Evolutionary conservation across 495 filamentous ascomycete species (phyloP), one percentile per base, ranked within the genome.

Genomic region (Neurospora sp.): DNA sequence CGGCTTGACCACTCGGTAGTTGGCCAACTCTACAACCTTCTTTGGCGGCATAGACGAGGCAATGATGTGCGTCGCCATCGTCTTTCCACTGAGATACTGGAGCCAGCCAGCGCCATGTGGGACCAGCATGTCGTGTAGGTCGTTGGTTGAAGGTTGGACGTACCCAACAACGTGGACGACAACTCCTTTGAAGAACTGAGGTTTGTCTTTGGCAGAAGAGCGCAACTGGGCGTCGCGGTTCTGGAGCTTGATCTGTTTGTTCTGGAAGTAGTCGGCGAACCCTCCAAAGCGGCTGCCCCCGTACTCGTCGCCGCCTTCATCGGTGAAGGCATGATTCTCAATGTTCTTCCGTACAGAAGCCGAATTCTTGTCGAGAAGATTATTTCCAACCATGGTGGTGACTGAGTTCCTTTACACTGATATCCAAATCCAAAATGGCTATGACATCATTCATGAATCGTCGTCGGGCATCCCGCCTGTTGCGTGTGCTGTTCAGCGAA

Each of bases 221-320:
- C 94, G 91, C 22, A 97, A 83, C 75, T 97, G 88, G 5, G 89
- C 89, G 80, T 98, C 94, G 69, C 94, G 88, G 75, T 98, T 98
- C 79, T 98, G 96, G 6, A 99, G 85, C 76, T 99, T 99, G 77
- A 94, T 88, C 81, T 97, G 97, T 82, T 99, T 99, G 70, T 93
- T 89, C 53, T 93, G 89, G 78, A 96, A 94, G 78, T 98, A 99
- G 74, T 97, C 94, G 20, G 86, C 82, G 77, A 97, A 93, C 4
- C 94, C 94, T 7, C 94, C 94, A 78, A 97, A 98, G 70, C 86
- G 88, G 44, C 94, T 97, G 1, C 85, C 88, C 72, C 90, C 91
- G 82, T 99, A 99, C 82, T 98, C 96, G 73, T 97, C 94, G 71
- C 95, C 96, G 20, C 87, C 88, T 78, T 97, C 95, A 72, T 85